These are phyloP conservation scores for Guillardia theta DNA, from an alignment of 78 protist species.

Conservation along the genomic window DNA sequence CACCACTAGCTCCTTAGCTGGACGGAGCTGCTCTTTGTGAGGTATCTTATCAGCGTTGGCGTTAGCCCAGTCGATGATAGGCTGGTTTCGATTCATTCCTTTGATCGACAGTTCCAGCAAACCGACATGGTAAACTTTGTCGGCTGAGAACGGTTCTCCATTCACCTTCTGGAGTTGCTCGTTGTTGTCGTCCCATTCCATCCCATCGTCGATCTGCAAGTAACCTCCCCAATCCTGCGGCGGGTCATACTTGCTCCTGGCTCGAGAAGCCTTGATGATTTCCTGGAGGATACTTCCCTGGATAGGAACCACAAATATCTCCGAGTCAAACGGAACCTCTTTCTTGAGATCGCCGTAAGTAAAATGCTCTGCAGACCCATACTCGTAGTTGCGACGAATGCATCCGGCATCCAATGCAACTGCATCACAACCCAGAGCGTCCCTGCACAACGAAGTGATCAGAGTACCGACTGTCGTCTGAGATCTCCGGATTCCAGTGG, in stretches of 20 bases:
- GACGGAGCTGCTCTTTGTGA: background rate
- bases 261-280: background rate
- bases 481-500: background rate
- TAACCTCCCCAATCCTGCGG: background rate
- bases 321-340: background rate
- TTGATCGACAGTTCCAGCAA: background rate
- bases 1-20: background rate
- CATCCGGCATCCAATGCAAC: background rate
- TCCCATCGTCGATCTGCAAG: background rate
- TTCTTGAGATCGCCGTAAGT: constrained; percentile 26
- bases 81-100: constrained; percentile 44
- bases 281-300: background rate
- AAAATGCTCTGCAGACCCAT: background rate
- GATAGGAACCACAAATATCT: background rate
- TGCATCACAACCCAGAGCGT: background rate
- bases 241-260: background rate
- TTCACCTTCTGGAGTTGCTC: background rate
- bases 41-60: background rate
- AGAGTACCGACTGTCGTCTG: background rate
- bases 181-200: background rate
- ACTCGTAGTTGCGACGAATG: background rate
- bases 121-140: background rate
- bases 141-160: background rate
- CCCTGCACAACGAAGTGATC: background rate
- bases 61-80: constrained; percentile 15